Percentiles rank a stretch among this genome's conserved stretches.
Conservation (phyloP, 495 filamentous ascomycete species). For the Aspergillus biplanus region DNA sequence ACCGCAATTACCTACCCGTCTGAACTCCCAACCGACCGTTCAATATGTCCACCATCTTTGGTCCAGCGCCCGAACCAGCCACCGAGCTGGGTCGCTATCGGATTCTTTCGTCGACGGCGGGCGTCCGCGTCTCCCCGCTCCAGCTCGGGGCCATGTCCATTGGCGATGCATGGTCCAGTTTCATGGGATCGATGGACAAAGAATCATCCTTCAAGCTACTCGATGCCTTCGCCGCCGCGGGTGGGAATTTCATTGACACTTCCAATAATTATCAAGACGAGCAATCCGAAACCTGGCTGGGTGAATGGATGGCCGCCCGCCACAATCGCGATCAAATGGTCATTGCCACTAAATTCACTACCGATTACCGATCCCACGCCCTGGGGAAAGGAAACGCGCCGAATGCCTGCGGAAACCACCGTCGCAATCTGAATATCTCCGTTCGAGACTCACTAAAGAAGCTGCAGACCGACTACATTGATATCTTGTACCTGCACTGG, state of each 20-base stretch:
- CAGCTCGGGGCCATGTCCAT: constrained; percentile 66
- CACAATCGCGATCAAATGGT: constrained; percentile 64
- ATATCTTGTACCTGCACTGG: constrained; percentile 65
- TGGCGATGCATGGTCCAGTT: constrained; percentile 49
- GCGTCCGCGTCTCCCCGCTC: not conserved
- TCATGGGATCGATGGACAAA: constrained; percentile 58
- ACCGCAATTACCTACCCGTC: not conserved
- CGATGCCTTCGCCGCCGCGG: constrained; percentile 65
- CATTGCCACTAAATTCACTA: constrained; percentile 22
- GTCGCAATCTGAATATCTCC: constrained; percentile 55
- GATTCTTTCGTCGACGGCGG: not conserved
- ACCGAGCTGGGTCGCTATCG: constrained; percentile 2
- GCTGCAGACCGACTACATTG: constrained; percentile 66
- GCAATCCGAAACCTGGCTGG: constrained; percentile 73
- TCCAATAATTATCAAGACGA: constrained; percentile 70
- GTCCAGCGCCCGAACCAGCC: not conserved
- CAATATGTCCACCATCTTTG: not conserved
- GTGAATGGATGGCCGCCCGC: constrained; percentile 70
- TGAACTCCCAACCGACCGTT: not conserved
- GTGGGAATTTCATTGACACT: constrained; percentile 81
- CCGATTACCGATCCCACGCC: not conserved
- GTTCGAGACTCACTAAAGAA: constrained; percentile 60
- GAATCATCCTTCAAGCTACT: constrained; percentile 64
- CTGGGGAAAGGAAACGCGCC: constrained; percentile 11
- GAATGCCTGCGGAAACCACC: constrained; percentile 59